A percentile compares a stretch with the other conserved stretches of the same genome.
phyloP scores from a whole-genome alignment of 306 rosid species.

The Cucurbita argyrosperma region DNA sequence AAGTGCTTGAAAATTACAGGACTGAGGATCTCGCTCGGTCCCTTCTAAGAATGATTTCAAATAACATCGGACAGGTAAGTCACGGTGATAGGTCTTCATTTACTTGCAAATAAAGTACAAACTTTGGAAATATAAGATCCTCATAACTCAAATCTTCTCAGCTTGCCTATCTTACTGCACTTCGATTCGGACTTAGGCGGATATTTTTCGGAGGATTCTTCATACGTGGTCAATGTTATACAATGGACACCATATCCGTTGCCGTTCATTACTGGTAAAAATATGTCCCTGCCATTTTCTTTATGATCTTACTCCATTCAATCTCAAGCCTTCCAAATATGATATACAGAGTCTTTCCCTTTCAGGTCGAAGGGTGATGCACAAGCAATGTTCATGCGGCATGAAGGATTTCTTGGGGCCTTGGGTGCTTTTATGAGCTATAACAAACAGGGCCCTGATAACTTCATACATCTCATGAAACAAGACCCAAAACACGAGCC shows the following conservation, averaged over 20 bases:
- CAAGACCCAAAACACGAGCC: constrained; percentile 24
- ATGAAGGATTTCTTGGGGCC: constrained; percentile 96
- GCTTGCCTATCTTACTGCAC: constrained; percentile 89
- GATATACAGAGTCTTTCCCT: background rate
- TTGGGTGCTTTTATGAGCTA: constrained; percentile 74
- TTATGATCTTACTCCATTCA: background rate
- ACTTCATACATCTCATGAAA: constrained; percentile 26
- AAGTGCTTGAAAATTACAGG: constrained; percentile 58
- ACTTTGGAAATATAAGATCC: background rate
- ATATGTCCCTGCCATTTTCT: background rate
- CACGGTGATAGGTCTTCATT: background rate
- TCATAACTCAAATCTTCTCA: constrained; percentile 13
- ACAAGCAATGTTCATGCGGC: constrained; percentile 80
- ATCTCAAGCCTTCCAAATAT: background rate
- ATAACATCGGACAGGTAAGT: constrained; percentile 88
- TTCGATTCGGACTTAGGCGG: constrained; percentile 85
- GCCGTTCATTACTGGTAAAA: constrained; percentile 84
- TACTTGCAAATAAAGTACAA: background rate
- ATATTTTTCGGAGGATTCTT: constrained; percentile 92
- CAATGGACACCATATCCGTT: constrained; percentile 92
- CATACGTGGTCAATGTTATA: constrained; percentile 67
- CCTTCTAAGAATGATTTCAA: constrained; percentile 85
- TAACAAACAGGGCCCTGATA: constrained; percentile 47
- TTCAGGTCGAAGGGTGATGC: constrained; percentile 95
- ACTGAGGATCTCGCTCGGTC: constrained; percentile 89